Conservation (phyloP, 2,329 filamentous ascomycete species). For the Colletotrichum theobromicola region DNA sequence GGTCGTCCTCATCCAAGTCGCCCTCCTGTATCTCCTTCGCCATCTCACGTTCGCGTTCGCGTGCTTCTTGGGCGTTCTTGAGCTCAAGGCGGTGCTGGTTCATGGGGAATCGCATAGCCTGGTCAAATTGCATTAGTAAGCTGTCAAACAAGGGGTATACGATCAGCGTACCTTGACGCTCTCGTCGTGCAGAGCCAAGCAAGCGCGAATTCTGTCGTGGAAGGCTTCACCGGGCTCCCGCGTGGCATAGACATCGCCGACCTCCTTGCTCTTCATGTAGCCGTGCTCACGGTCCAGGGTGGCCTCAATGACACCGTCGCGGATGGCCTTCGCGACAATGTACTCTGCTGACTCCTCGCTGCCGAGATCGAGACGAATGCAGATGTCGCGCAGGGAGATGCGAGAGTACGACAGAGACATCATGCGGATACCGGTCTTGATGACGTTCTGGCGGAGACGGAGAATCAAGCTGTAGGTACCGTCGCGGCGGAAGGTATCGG, state of each 20-base stretch:
- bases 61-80: constrained; percentile 98
- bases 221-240: constrained; percentile 96
- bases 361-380: constrained; percentile 89
- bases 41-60: constrained; percentile 93
- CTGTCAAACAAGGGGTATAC: neutral
- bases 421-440: constrained; percentile 99
- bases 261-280: constrained; percentile 98
- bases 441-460: constrained; percentile 95
- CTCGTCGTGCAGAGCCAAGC: constrained; percentile 91
- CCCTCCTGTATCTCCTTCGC: constrained; percentile 99
- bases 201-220: constrained; percentile 94
- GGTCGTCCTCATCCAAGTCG: constrained; percentile 95
- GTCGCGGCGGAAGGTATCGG: constrained; percentile 87
- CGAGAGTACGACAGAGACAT: constrained; percentile 98
- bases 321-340: constrained; percentile 97
- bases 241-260: constrained; percentile 95
- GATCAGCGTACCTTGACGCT: constrained; percentile 80
- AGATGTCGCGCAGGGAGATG: constrained; percentile 96
- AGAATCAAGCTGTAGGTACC: constrained; percentile 95
- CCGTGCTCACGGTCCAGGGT: constrained; percentile 92
- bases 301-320: constrained; percentile 96
- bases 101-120: constrained; percentile 99
- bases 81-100: constrained; percentile 97
- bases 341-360: constrained; percentile 98
- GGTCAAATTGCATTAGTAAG: constrained; percentile 28